A percentile compares a stretch with the other conserved stretches of the same genome.
phyloP scores from a whole-genome alignment of 176 grass and related monocot genomes.

The Chloris gayana region DNA sequence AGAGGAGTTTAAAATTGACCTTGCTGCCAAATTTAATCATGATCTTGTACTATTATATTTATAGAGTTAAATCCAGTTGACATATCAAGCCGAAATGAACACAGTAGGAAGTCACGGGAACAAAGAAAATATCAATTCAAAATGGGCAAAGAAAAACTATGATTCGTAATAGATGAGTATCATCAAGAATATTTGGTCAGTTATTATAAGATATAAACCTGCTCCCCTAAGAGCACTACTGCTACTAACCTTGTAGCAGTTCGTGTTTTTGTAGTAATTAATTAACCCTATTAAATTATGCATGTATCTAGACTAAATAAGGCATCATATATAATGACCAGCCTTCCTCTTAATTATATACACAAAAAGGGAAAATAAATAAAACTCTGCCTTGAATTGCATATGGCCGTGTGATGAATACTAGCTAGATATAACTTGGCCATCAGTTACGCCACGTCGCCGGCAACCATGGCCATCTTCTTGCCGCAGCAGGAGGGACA shows the following conservation, averaged over 20 bases:
- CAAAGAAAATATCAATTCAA: not conserved
- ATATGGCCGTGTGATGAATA: not conserved
- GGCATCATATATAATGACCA: not conserved
- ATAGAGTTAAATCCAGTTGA: not conserved
- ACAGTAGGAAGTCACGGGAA: not conserved
- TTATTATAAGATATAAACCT: not conserved
- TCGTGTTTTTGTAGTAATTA: not conserved
- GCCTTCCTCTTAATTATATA: not conserved
- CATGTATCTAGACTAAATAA: not conserved
- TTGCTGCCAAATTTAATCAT: not conserved
- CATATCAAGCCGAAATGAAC: not conserved
- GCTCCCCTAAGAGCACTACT: not conserved
- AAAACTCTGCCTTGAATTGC: not conserved
- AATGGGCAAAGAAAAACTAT: not conserved
- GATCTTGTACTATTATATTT: no score
- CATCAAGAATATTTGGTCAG: not conserved
- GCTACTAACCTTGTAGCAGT: not conserved
- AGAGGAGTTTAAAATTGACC: not conserved
- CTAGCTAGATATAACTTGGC: not conserved
- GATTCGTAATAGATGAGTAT: not conserved
- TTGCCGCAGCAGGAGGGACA: slow-evolving; percentile 39
- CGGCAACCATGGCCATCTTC: not conserved
- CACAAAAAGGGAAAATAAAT: not conserved
- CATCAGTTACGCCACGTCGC: slow-evolving; percentile 1
- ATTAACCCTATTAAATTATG: not conserved